Conservation (phyloP, 2,329 filamentous ascomycete genomes). For the Metarhizium humberi region DNA sequence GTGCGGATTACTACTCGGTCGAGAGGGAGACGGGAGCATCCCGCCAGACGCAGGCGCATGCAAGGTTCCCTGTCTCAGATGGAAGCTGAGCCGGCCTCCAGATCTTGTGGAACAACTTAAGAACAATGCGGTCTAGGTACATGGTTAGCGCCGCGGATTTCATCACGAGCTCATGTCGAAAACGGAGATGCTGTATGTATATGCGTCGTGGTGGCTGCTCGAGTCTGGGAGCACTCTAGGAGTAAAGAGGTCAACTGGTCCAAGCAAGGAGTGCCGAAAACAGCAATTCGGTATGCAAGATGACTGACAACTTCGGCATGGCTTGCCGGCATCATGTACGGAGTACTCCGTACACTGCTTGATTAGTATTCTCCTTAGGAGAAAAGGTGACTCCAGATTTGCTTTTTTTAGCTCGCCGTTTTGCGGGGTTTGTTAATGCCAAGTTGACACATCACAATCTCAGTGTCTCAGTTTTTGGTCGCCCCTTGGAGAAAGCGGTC, state of each 20-base stretch:
- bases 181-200: too few species aligned
- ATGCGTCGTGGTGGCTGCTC: too few species aligned
- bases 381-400: background rate
- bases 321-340: too few species aligned
- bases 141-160: too few species aligned
- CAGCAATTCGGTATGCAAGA: too few species aligned
- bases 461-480: background rate
- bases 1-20: background rate
- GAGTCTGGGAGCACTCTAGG: too few species aligned
- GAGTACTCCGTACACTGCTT: background rate
- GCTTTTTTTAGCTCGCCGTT: background rate
- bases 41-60: background rate
- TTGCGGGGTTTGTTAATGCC: background rate
- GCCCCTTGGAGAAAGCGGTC: background rate
- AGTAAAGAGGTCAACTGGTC: too few species aligned
- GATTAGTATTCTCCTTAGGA: background rate
- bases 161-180: too few species aligned
- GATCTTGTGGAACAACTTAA: too few species aligned
- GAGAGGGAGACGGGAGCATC: background rate
- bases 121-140: background rate
- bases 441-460: constrained; percentile 1
- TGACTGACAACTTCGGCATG: too few species aligned
- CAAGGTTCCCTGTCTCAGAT: background rate
- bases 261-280: too few species aligned
- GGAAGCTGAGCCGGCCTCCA: background rate